Conservation (phyloP, 768 basidiomycete genomes). For the Phaeolepiota aurea region DNA sequence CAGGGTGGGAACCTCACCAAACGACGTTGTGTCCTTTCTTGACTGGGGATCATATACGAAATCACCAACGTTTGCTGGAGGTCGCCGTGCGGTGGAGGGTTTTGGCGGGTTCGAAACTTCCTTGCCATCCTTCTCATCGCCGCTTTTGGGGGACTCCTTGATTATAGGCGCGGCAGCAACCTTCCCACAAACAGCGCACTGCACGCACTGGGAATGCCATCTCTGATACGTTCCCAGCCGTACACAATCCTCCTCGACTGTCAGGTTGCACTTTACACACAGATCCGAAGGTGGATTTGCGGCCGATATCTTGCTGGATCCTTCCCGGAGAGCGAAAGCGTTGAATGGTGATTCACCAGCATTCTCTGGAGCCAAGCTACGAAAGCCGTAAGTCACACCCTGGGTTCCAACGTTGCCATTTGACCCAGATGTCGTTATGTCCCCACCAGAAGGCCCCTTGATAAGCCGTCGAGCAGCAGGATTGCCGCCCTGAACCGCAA, state of each 20-base stretch:
- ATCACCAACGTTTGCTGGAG: conserved; percentile 70
- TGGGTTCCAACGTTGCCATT: conserved; percentile 67
- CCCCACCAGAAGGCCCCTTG: conserved; percentile 62
- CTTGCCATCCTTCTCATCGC: conserved; percentile 39
- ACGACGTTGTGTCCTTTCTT: conserved; percentile 57
- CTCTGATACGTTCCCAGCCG: conserved; percentile 92
- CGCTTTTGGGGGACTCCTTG: conserved; percentile 49
- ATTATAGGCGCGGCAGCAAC: conserved; percentile 53
- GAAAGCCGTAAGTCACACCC: conserved; percentile 87
- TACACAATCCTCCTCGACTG: conserved; percentile 97
- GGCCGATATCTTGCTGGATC: conserved; percentile 44
- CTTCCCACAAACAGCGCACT: conserved; percentile 75
- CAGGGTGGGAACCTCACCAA: conserved; percentile 64
- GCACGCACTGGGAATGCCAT: conserved; percentile 95
- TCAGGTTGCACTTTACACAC: conserved; percentile 80
- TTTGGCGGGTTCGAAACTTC: conserved; percentile 41
- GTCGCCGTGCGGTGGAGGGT: conserved; percentile 55
- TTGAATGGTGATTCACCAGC: conserved; percentile 83
- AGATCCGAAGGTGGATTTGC: conserved; percentile 80
- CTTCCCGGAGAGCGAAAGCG: conserved; percentile 30
- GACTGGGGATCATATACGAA: conserved; percentile 76
- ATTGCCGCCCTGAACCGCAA: conserved; percentile 81
- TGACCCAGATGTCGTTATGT: conserved; percentile 33
- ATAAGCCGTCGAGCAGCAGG: conserved; percentile 70
- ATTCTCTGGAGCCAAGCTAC: conserved; percentile 84